Evolutionary conservation across 768 basidiomycete genomes (phyloP).

Genomic region (Amanita fuliginea): DNA sequence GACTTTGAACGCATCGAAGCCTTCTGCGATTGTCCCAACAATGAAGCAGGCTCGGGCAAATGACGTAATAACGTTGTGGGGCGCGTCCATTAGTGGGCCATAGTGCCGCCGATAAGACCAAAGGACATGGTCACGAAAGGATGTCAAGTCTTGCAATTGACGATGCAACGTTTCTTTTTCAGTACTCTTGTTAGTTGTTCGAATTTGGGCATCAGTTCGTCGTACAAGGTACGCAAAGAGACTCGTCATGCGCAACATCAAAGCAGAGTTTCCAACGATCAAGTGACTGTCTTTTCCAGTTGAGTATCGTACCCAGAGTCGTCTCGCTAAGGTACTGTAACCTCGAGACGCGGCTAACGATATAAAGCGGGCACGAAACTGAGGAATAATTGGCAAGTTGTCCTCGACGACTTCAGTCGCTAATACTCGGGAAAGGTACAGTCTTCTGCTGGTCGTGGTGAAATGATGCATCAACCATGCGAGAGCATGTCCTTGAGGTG

Average conservation of each 20-base stretch:
- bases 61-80: conserved; percentile 43
- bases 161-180: conserved; percentile 7
- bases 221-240: conserved; percentile 24
- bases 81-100: conserved; percentile 33
- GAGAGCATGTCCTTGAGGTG: conserved; percentile 34
- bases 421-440: conserved; percentile 37
- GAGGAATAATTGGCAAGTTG: conserved; percentile 27
- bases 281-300: conserved; percentile 25
- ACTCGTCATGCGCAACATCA: conserved; percentile 41
- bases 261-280: conserved; percentile 32
- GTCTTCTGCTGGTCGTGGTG: conserved; percentile 21
- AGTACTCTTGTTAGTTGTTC: background rate
- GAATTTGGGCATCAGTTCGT: conserved; percentile 11
- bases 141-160: conserved; percentile 15
- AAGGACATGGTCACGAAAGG: conserved; percentile 37
- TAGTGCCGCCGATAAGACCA: conserved; percentile 29
- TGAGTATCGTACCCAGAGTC: conserved; percentile 48
- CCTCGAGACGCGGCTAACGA: conserved; percentile 32
- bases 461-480: conserved; percentile 46
- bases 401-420: conserved; percentile 35
- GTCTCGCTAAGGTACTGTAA: conserved; percentile 34
- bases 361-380: conserved; percentile 41
- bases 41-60: conserved; percentile 55
- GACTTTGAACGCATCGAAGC: conserved; percentile 34
- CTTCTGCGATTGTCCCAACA: conserved; percentile 34